Base-by-base conservation (phyloP, 1,284 basidiomycete genomes). In the Ganoderma multipileum region DNA sequence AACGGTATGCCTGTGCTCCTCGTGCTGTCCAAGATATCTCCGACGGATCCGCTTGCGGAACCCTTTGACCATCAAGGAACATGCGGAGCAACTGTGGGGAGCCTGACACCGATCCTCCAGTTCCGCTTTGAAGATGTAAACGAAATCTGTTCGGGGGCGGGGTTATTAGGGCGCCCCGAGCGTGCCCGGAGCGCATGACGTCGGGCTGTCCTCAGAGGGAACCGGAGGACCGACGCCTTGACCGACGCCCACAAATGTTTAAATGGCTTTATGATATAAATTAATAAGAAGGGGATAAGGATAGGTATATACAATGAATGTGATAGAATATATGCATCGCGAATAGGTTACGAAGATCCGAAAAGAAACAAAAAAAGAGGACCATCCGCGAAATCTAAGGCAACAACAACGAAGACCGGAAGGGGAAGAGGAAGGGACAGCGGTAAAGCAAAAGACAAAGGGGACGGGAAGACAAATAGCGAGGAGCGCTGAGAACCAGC, bases 231-330 rank as follows among this genome's bases (percentile, higher is more conserved):
- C 38, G 14, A 28, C 58, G 14, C 38, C 16, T n/a, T n/a, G 38
- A 39, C 12, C 38, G 14, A 28, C 58, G 14, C 38, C 16, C 38
- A 28, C 38, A 60, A 18, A 16, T 14, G 20, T 41, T 39, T 60
- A 60, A 42, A 41, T 12, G 14, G 39, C 36, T 60, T 16, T 60
- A 41, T 2, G 26, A 41, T 26, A 41, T n/a, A 7, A 16, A 38
- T 41, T 1, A 38, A 23, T 38, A 55, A 8, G 11, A 60, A 60
- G 38, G n/a, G 38, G 36, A 60, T 60, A 60, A 60, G 5, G 58
- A 60, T 60, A 60, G 39, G 38, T 60, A 41, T 60, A 42, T 60
- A 39, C 58, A 60, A 26, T 4, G 38, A 41, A 60, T 0, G 38
- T 33, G 55, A 36, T 38, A 42, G 7, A 41, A 23, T 39, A 60